phyloP scores from a whole-genome alignment of 768 basidiomycete genomes.

The Kwoniella dendrophila region DNA sequence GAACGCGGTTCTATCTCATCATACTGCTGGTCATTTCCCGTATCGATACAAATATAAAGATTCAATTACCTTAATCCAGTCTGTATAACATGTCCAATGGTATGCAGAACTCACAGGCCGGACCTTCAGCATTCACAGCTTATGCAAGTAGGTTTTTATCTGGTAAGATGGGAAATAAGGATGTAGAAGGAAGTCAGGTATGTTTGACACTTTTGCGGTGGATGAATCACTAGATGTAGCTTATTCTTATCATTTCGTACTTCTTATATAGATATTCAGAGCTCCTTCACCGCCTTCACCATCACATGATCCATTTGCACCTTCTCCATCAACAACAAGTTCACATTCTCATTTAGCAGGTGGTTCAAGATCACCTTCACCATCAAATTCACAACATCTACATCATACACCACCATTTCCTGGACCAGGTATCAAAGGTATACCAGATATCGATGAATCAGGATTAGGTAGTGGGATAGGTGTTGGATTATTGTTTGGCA shows the following conservation, averaged over 20 bases:
- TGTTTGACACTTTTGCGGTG: slow-evolving; percentile 15
- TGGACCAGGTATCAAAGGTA: slow-evolving; percentile 41
- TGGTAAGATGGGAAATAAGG: slow-evolving; percentile 24
- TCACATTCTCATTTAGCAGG: slow-evolving; percentile 44
- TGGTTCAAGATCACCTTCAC: slow-evolving; percentile 38
- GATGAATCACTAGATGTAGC: neutral
- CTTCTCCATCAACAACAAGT: slow-evolving; percentile 35
- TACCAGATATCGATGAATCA: slow-evolving; percentile 40
- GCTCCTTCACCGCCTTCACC: slow-evolving; percentile 42
- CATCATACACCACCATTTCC: slow-evolving; percentile 44
- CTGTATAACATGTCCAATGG: slow-evolving; percentile 1
- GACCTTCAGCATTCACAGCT: slow-evolving; percentile 42
- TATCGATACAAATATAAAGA: neutral
- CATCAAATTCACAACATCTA: slow-evolving; percentile 14
- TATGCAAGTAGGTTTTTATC: slow-evolving; percentile 46
- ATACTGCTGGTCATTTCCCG: neutral
- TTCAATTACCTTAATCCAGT: neutral
- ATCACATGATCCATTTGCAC: slow-evolving; percentile 45
- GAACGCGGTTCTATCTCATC: neutral
- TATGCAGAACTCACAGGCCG: slow-evolving; percentile 24
- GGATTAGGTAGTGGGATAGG: slow-evolving; percentile 27
- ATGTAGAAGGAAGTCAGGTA: slow-evolving; percentile 42
- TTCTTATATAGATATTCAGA: slow-evolving; percentile 34
- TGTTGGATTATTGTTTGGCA: slow-evolving; percentile 34
- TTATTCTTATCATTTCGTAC: neutral